Evolutionary conservation across 2,329 filamentous ascomycete genomes (phyloP).

Genomic region (Ceratocystis alfenasii): DNA sequence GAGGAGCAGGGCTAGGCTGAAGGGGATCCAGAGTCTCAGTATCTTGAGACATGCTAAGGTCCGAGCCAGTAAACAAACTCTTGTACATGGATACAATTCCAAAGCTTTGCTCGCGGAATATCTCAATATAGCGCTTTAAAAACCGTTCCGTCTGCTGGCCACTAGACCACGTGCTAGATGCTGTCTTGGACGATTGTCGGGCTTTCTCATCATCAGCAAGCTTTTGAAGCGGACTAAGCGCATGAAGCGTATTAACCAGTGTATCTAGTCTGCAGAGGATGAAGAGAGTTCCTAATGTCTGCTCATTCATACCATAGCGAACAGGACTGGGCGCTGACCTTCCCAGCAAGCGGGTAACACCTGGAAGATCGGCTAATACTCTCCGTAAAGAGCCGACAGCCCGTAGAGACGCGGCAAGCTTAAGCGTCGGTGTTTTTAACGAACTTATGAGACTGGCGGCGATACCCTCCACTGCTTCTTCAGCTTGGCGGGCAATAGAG

Average conservation of each 20-base stretch:
- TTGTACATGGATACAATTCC: constrained; percentile 89
- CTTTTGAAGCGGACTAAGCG: constrained; percentile 72
- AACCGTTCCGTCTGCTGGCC: constrained; percentile 92
- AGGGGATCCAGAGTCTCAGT: constrained; percentile 32
- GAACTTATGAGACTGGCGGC: constrained; percentile 69
- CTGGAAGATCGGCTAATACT: constrained; percentile 57
- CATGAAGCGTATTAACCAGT: constrained; percentile 65
- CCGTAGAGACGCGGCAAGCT: constrained; percentile 79
- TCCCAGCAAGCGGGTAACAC: constrained; percentile 21
- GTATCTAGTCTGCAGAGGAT: constrained; percentile 75
- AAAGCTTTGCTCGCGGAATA: constrained; percentile 96
- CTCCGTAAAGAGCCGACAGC: constrained; percentile 85
- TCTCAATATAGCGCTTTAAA: constrained; percentile 89
- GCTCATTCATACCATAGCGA: constrained; percentile 35
- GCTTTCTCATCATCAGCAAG: constrained; percentile 74
- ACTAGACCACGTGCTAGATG: constrained; percentile 43
- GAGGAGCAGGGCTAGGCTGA: constrained; percentile 57
- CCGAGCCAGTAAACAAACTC: constrained; percentile 59
- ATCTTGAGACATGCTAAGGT: constrained; percentile 6
- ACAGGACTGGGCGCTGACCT: constrained; percentile 4
- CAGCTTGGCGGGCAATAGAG: constrained; percentile 63
- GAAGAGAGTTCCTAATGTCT: constrained; percentile 70
- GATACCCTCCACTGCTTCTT: constrained; percentile 79
- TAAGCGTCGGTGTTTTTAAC: constrained; percentile 65
- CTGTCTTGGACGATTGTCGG: constrained; percentile 34